Conservation (phyloP, 208 protist genomes). For the Leishmania arabica region DNA sequence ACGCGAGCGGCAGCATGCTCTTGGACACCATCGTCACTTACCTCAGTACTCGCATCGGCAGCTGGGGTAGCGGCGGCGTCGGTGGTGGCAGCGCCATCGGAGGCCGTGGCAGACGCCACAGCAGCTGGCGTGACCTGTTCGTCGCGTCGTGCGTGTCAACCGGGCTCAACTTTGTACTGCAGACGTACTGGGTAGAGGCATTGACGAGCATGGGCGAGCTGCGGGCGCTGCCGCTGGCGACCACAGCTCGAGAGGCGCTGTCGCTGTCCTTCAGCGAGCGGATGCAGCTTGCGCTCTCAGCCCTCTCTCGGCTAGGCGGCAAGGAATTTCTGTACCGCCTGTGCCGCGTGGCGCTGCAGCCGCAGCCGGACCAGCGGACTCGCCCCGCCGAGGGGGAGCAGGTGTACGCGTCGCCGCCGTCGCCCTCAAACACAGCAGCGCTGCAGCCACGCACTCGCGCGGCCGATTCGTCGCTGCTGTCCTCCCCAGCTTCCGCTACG, state of each 20-base stretch:
- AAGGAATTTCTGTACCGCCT: conserved; percentile 25
- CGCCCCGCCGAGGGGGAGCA: background rate
- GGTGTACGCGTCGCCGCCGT: background rate
- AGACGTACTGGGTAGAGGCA: conserved; percentile 26
- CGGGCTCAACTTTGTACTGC: conserved; percentile 20
- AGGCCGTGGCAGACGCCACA: background rate
- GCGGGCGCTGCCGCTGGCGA: conserved; percentile 10
- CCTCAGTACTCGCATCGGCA: conserved; percentile 25
- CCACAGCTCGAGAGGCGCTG: background rate
- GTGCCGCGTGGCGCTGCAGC: conserved; percentile 15
- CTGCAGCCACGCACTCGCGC: background rate
- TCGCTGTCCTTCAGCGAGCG: conserved; percentile 5
- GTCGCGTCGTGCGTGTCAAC: conserved; percentile 30
- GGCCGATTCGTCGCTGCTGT: background rate
- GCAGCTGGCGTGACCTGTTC: conserved; percentile 29
- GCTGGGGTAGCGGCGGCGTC: conserved; percentile 12
- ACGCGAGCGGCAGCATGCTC: conserved; percentile 30
- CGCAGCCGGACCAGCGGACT: background rate
- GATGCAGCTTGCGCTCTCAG: conserved; percentile 14
- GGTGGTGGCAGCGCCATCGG: background rate
- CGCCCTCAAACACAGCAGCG: background rate
- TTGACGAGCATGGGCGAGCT: conserved; percentile 27
- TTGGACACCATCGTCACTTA: conserved; percentile 35
- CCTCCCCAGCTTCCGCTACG: background rate
- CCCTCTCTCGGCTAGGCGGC: conserved; percentile 19